Evolutionary conservation across 352 stramenopile genomes (phyloP), one percentile per base, ranked within the genome.

Genomic region (Globisporangium iwayamae): DNA sequence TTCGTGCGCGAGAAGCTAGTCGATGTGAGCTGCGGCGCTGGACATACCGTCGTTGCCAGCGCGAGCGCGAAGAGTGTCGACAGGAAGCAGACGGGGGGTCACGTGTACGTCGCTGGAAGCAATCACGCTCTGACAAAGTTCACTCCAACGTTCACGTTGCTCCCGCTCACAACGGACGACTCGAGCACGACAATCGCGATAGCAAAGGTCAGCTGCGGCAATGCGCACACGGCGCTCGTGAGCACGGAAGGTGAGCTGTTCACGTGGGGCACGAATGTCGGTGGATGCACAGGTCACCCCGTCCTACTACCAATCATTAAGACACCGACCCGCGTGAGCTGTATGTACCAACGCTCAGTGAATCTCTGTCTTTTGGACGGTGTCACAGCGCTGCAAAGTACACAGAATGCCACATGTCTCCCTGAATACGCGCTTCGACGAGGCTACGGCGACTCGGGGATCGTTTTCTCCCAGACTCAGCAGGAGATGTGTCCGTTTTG

Each of bases 401-500:
- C 68, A 25, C 81, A 92, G 45, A 92, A 89, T 36, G 79, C 79
- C 0, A 79, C 70, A 32, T 84, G 75, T 63, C 28, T 70, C 1
- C 70, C 83, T 0, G 70, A 81, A 10, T 75, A 76, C 55, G 85
- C 85, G 1, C 47, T 94, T 0, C 3, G 57, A 65, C 69, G 52
- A 14, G 64, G 1, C 14, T 45, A 38, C 34, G 46, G 45, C 55
- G 38, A 25, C 59, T 48, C 6, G 20, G 70, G 55, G n/a, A 53
- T 45, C 55, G 22, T 63, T 5, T 86, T 78, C 36, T 59, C 78
- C 0, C 81, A 94, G 60, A 90, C 85, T 0, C 83, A 91, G 69
- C 81, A 89, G 45, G 85, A 94, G 56, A 55, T 79, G 28, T 91
- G 79, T 75, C 85, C 85, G 5, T 94, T 94, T 56, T 94, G 85